These are phyloP conservation scores for Trichoderma polysporum DNA, from an alignment of 2,329 filamentous ascomycete genomes.

Conservation along the genomic window DNA sequence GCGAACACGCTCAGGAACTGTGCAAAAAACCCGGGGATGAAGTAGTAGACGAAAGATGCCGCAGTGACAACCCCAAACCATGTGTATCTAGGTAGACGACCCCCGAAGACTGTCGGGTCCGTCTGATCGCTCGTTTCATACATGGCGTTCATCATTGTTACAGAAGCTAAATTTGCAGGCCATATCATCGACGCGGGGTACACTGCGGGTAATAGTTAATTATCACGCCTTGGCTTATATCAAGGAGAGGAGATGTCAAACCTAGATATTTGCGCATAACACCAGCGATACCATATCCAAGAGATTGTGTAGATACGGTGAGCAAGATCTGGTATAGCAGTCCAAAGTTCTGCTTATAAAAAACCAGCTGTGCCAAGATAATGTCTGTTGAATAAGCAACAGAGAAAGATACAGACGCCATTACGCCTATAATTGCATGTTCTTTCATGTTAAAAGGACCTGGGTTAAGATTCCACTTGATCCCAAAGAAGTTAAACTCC, in stretches of 20 bases:
- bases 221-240: neutral
- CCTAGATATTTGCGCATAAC: conserved; percentile 65
- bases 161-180: conserved; percentile 65
- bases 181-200: conserved; percentile 73
- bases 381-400: conserved; percentile 74
- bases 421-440: conserved; percentile 66
- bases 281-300: conserved; percentile 68
- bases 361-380: conserved; percentile 67
- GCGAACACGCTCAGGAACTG: conserved; percentile 70
- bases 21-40: conserved; percentile 67
- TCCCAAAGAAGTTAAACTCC: conserved; percentile 52
- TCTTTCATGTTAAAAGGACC: conserved; percentile 71
- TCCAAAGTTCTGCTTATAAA: conserved; percentile 70
- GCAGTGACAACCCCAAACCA: conserved; percentile 62
- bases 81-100: conserved; percentile 63
- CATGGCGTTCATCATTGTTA: conserved; percentile 70
- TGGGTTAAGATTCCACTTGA: conserved; percentile 60
- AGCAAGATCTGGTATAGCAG: conserved; percentile 65
- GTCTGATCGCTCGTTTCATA: conserved; percentile 58
- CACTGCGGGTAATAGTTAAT: conserved; percentile 36
- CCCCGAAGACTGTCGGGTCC: conserved; percentile 58
- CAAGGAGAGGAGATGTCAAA: conserved; percentile 30
- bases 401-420: conserved; percentile 70
- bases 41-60: conserved; percentile 64
- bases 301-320: conserved; percentile 66